These are phyloP conservation scores for Pleurotus pulmonarius DNA, from an alignment of 768 basidiomycete genomes.

Conservation along the genomic window DNA sequence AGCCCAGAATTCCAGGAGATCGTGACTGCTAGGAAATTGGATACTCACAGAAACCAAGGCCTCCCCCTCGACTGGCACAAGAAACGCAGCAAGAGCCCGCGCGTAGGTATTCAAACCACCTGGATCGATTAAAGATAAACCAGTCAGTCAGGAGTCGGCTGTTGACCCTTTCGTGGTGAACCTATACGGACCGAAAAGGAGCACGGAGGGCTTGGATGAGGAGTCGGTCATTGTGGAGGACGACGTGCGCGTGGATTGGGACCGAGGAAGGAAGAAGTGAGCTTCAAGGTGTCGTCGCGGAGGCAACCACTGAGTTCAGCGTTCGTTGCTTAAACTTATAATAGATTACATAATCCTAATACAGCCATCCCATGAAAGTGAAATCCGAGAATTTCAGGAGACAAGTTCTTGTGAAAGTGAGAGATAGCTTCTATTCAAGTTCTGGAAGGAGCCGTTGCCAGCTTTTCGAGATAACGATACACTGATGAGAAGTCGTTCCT, in stretches of 20 bases:
- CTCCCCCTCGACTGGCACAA: slow-evolving; percentile 67
- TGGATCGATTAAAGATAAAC: slow-evolving; percentile 21
- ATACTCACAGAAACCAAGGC: slow-evolving; percentile 66
- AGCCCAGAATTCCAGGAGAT: slow-evolving; percentile 13
- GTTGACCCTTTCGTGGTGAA: not conserved
- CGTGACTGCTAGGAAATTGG: slow-evolving; percentile 2
- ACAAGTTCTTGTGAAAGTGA: slow-evolving; percentile 5
- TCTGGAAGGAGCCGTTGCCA: slow-evolving; percentile 11
- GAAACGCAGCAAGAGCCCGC: slow-evolving; percentile 60
- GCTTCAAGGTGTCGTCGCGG: slow-evolving; percentile 4
- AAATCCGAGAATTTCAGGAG: not conserved
- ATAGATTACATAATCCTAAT: slow-evolving; percentile 3
- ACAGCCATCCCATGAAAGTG: not conserved
- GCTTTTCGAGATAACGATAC: slow-evolving; percentile 55
- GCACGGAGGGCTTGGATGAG: slow-evolving; percentile 51
- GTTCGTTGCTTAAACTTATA: slow-evolving; percentile 7
- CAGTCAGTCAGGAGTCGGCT: not conserved
- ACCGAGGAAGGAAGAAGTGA: not conserved
- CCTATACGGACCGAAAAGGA: slow-evolving; percentile 66
- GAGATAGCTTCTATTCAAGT: not conserved
- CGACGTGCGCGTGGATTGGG: slow-evolving; percentile 1
- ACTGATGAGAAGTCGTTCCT: slow-evolving; percentile 81
- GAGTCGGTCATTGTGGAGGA: slow-evolving; percentile 27
- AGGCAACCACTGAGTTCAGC: slow-evolving; percentile 4
- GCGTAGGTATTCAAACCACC: slow-evolving; percentile 83